phyloP scores from a whole-genome alignment of 2,329 filamentous ascomycete genomes.

The Lithohypha guttulata region DNA sequence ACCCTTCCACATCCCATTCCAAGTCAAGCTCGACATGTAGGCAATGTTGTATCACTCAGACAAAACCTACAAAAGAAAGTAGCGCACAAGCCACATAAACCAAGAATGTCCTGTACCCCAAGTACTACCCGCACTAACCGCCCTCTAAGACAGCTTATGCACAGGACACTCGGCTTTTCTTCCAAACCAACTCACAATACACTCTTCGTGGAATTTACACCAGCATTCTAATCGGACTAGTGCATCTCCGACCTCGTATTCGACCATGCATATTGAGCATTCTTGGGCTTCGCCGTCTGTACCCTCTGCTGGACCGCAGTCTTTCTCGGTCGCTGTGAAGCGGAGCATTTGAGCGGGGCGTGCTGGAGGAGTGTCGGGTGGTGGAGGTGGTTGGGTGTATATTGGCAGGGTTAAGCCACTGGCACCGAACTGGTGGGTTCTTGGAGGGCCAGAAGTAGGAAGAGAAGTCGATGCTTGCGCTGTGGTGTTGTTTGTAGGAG shows the following conservation, averaged over 20 bases:
- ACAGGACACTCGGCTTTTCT: conserved; percentile 50
- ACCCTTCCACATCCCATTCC: too few species aligned
- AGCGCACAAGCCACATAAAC: too few species aligned
- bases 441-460: neutral
- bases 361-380: conserved; percentile 14
- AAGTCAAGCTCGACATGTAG: too few species aligned
- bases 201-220: conserved; percentile 53
- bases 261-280: conserved; percentile 55
- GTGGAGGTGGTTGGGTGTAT: conserved; percentile 11
- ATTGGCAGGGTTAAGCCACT: conserved; percentile 14
- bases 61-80: too few species aligned
- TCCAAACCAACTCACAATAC: conserved; percentile 52
- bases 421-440: conserved; percentile 7
- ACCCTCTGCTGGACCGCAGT: conserved; percentile 38
- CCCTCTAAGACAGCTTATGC: conserved; percentile 41
- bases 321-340: conserved; percentile 53
- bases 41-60: too few species aligned
- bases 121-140: too few species aligned
- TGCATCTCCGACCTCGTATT: conserved; percentile 49
- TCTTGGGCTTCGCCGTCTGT: conserved; percentile 44
- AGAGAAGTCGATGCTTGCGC: conserved; percentile 10
- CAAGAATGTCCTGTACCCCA: too few species aligned
- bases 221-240: conserved; percentile 52
- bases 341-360: conserved; percentile 30
- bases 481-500: conserved; percentile 9